Evolutionary conservation across 2,329 filamentous ascomycete genomes (phyloP).

Genomic region (Macrophomina pseudophaseolina): DNA sequence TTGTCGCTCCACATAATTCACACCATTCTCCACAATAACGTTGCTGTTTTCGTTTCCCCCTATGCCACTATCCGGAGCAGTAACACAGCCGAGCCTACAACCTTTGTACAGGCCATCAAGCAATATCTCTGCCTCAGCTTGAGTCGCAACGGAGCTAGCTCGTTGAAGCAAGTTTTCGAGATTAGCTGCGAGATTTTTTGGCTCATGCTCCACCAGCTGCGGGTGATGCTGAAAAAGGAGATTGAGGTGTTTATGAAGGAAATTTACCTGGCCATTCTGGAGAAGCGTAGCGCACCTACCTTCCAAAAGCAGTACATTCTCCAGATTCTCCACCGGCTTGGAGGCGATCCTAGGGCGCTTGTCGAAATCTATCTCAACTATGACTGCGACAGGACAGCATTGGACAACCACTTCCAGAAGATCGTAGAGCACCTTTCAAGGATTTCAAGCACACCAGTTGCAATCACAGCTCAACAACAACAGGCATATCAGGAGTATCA

Average conservation of each 20-base stretch:
- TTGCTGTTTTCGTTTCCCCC: constrained; percentile 86
- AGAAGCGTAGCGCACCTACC: constrained; percentile 81
- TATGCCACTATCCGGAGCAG: constrained; percentile 91
- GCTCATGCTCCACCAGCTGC: constrained; percentile 93
- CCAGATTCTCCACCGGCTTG: constrained; percentile 80
- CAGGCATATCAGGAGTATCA: constrained; percentile 84
- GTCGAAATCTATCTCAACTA: constrained; percentile 98
- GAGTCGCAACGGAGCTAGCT: constrained; percentile 93
- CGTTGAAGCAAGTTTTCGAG: constrained; percentile 89
- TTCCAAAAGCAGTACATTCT: constrained; percentile 95
- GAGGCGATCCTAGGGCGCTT: constrained; percentile 81
- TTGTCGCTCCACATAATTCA: constrained; percentile 95
- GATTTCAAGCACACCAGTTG: constrained; percentile 79
- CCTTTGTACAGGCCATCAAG: constrained; percentile 92
- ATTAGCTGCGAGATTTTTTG: constrained; percentile 97
- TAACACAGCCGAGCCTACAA: constrained; percentile 84
- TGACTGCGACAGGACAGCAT: constrained; percentile 87
- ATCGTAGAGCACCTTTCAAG: constrained; percentile 93
- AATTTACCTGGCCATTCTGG: constrained; percentile 90
- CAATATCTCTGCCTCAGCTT: constrained; percentile 96
- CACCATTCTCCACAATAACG: constrained; percentile 92
- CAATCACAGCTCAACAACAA: constrained; percentile 77
- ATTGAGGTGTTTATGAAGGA: constrained; percentile 98
- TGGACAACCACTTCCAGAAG: constrained; percentile 95
- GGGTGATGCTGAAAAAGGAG: constrained; percentile 96